These are phyloP conservation scores for Dioscorea dumetorum DNA, from an alignment of 106 monocot genomes.

Conservation along the genomic window DNA sequence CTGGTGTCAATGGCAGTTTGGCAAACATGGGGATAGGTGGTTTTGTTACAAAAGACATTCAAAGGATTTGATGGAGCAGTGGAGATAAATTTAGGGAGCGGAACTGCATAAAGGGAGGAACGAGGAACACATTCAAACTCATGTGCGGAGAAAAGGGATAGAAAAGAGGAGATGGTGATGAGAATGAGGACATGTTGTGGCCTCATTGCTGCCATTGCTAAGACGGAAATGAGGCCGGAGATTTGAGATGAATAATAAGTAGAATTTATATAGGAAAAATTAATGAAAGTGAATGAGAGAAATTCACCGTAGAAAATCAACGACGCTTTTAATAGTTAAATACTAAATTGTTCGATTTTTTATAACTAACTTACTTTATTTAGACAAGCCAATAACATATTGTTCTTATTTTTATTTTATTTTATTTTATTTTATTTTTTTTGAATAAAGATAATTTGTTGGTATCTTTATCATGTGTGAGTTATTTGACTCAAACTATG, in stretches of 20 bases:
- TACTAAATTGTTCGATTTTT: too few relatives aligned
- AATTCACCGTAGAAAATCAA: not conserved
- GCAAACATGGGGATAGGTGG: not conserved
- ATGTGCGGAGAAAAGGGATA: not conserved
- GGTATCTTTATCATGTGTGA: too few relatives aligned
- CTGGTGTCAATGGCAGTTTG: not conserved
- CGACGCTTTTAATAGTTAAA: not conserved
- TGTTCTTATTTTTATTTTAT: too few relatives aligned
- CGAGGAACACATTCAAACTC: not conserved
- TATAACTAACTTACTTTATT: too few relatives aligned
- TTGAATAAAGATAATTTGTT: too few relatives aligned
- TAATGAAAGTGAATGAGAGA: not conserved
- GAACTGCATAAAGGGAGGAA: not conserved
- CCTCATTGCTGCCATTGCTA: conserved; percentile 2
- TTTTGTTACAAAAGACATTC: not conserved
- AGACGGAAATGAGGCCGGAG: not conserved
- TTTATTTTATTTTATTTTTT: too few relatives aligned
- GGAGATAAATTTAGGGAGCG: not conserved
- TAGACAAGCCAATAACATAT: too few relatives aligned
- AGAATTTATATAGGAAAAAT: not conserved
- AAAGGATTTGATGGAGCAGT: not conserved
- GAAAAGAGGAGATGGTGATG: not conserved
- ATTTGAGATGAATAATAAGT: not conserved
- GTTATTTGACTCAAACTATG: too few relatives aligned
- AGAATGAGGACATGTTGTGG: not conserved